Evolutionary conservation across 352 stramenopile species (phyloP).

Genomic region (Phytophthora sp.): DNA sequence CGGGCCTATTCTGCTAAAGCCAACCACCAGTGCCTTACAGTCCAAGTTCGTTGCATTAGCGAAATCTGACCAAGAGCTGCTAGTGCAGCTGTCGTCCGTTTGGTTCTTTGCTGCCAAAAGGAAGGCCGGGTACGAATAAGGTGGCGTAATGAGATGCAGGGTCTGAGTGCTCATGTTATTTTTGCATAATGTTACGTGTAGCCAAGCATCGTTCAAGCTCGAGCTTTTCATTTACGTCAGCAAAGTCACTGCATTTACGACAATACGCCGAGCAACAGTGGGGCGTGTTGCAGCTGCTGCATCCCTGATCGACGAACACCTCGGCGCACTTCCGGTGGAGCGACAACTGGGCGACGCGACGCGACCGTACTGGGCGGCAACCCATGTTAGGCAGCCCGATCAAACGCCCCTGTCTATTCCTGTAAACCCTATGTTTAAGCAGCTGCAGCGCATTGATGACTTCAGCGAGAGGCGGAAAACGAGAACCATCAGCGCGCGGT

Average conservation of each 20-base stretch:
- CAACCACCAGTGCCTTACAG: no score
- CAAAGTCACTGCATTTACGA: neutral
- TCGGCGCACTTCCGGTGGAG: neutral
- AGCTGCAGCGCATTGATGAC: neutral
- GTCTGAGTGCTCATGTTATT: no score
- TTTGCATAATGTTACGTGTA: no score
- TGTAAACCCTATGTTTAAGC: neutral
- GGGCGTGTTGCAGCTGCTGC: neutral
- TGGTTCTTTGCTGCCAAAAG: no score
- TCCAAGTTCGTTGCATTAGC: no score
- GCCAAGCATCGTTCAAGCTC: slow-evolving; percentile 3
- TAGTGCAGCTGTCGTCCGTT: no score
- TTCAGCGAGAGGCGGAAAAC: neutral
- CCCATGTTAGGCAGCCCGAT: slow-evolving; percentile 1
- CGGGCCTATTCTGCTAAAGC: no score
- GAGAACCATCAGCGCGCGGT: neutral
- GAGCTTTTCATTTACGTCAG: slow-evolving; percentile 8
- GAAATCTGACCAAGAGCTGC: no score
- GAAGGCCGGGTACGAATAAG: no score
- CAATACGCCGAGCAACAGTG: slow-evolving; percentile 1
- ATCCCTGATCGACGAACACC: slow-evolving; percentile 1
- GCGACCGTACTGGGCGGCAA: slow-evolving; percentile 5
- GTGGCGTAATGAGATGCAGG: no score
- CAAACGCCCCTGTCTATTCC: neutral
- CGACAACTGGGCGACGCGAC: neutral